Base-by-base conservation (phyloP, 371 early-diverging fungal species). In the Apophysomyces variabilis region DNA sequence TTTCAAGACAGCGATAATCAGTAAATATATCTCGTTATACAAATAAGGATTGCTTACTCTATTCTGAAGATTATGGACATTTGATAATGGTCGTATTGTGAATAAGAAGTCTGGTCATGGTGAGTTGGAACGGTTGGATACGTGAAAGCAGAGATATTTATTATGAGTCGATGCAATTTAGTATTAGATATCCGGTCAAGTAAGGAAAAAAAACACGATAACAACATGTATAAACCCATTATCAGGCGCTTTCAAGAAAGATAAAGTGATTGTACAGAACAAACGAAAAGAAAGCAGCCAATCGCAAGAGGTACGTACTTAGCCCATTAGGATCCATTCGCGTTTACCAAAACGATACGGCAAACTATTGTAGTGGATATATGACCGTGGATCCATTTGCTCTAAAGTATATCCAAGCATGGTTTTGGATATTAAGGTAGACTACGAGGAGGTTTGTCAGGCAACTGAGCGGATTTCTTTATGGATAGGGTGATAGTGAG, bases 91-190 rank as follows among this genome's bases (percentile, higher is more conserved):
- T n/a, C 75, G 72, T 45, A 46, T 82, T 45, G 70, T 73, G 18
- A 82, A 82, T 60, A 82, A 82, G 46, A 82, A 79, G 32, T 82
- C 83, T 35, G 78, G 80, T 11, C 77, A 68, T 67, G 83, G 83
- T 82, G 76, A 75, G 70, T 60, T 38, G 38, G 1, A 13, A 37
- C 12, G 46, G 11, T 26, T 13, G 7, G 39, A 39, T 45, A 37
- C 38, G 2, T 16, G 38, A 35, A 39, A 14, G 58, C 46, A 39
- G 38, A 41, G 18, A 21, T 38, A 58, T 44, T 36, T 61, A 60
- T 36, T 72, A 43, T 26, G 62, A 46, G 37, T 41, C 11, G 6
- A 41, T 41, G 32, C 3, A 1, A 41, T 41, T 56, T 62, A 80
- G 80, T 70, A 5, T 57, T 80, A 71, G 80, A 80, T 56, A 71